Percentiles rank a stretch among this genome's conserved stretches.
These are phyloP conservation scores for Penicillium paneum DNA, from an alignment of 2,329 filamentous ascomycete genomes.

Conservation along the genomic window DNA sequence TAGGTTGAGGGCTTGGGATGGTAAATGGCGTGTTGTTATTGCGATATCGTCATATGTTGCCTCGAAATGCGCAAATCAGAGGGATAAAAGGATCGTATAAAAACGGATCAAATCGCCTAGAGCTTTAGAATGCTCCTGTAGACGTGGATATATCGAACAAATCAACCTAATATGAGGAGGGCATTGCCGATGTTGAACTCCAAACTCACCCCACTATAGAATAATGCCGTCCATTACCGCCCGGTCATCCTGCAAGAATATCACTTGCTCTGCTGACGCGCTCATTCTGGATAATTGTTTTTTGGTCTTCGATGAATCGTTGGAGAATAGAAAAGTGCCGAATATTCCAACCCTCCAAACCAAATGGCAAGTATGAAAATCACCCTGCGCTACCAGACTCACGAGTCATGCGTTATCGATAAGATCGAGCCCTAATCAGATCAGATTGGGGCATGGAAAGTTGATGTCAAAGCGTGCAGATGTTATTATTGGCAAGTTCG, in stretches of 20 bases:
- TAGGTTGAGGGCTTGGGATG: neutral
- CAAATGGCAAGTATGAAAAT: neutral
- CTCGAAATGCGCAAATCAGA: neutral
- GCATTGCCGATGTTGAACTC: neutral
- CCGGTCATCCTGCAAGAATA: neutral
- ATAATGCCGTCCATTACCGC: constrained; percentile 19
- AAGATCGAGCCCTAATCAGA: neutral
- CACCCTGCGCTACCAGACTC: neutral
- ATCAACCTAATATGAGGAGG: neutral
- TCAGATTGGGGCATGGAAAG: neutral
- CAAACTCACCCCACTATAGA: constrained; percentile 9
- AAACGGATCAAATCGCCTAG: neutral
- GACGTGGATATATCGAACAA: neutral
- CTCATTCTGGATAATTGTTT: too few species aligned
- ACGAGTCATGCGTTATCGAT: neutral
- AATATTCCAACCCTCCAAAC: neutral
- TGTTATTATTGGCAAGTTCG: too few species aligned
- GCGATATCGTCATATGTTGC: neutral
- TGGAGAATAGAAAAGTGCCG: neutral
- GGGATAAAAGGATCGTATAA: too few species aligned
- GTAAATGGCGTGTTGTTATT: neutral
- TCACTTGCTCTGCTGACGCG: neutral
- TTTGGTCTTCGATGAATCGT: neutral
- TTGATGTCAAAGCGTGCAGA: neutral
- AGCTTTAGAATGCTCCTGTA: neutral